These are phyloP conservation scores for Alternaria panax DNA, from an alignment of 2,329 filamentous ascomycete genomes.

Conservation along the genomic window DNA sequence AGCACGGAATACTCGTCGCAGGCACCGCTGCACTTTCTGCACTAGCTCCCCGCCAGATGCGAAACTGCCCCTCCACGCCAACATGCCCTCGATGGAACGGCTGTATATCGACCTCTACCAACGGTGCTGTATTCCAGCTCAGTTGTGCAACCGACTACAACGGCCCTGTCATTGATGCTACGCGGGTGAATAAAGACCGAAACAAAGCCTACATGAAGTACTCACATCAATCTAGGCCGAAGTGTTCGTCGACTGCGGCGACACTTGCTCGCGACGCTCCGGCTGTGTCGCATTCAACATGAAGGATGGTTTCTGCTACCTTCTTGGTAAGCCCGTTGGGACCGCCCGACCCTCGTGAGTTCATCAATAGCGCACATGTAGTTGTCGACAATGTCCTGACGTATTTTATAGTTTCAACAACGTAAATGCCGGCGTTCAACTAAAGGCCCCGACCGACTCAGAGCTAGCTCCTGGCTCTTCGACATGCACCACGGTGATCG, in stretches of 20 bases:
- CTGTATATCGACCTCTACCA: conserved; percentile 14
- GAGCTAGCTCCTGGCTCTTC: conserved; percentile 4
- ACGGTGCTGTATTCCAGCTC: conserved; percentile 17
- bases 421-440: conserved; percentile 7
- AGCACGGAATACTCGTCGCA: conserved; percentile 7
- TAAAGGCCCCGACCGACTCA: neutral
- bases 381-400: neutral
- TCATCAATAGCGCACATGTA: neutral
- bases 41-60: neutral
- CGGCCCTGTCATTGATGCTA: conserved; percentile 10
- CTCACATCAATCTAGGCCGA: conserved; percentile 9
- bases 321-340: conserved; percentile 14
- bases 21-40: neutral
- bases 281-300: conserved; percentile 18
- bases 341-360: conserved; percentile 8
- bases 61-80: conserved; percentile 9
- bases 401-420: neutral
- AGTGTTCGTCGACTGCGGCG: conserved; percentile 15
- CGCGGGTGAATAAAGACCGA: neutral
- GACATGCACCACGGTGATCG: conserved; percentile 6
- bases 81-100: conserved; percentile 17
- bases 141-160: conserved; percentile 18
- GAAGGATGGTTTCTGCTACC: conserved; percentile 21
- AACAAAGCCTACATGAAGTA: neutral
- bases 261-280: conserved; percentile 11